A percentile compares a stretch with the other conserved stretches of the same genome.
Evolutionary conservation across 2,329 filamentous ascomycete genomes (phyloP).

Genomic region (Pseudogymnoascus verrucosus): DNA sequence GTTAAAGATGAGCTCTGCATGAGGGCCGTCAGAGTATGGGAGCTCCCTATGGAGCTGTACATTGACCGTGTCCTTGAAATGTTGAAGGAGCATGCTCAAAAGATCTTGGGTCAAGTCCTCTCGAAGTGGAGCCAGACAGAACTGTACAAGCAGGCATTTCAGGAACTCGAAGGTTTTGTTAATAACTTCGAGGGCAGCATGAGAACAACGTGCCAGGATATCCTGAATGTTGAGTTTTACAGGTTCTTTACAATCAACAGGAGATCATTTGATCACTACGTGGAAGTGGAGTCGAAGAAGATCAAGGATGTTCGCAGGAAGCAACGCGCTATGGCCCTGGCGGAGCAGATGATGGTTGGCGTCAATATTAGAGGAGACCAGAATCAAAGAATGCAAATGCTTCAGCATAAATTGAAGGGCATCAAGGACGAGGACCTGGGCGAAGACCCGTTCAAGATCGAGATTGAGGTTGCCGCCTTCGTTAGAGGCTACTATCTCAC

Average conservation of each 20-base stretch:
- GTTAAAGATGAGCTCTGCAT: conserved; percentile 52
- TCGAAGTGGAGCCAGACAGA: conserved; percentile 38
- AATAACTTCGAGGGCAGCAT: conserved; percentile 9
- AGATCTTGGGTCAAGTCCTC: conserved; percentile 39
- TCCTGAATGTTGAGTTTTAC: conserved; percentile 45
- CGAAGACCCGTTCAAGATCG: conserved; percentile 48
- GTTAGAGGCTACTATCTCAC: conserved; percentile 63
- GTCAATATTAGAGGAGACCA: background rate
- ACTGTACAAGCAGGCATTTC: conserved; percentile 41
- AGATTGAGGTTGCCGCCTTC: conserved; percentile 55
- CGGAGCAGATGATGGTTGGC: conserved; percentile 8
- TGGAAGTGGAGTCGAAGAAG: conserved; percentile 37
- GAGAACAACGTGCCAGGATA: conserved; percentile 31
- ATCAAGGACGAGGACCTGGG: conserved; percentile 35
- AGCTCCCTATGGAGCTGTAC: conserved; percentile 39
- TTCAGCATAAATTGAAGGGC: background rate
- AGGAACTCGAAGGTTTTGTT: conserved; percentile 28
- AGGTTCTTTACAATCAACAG: conserved; percentile 51
- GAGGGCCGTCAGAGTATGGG: conserved; percentile 52
- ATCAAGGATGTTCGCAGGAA: conserved; percentile 42
- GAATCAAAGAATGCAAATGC: background rate
- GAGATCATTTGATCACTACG: conserved; percentile 39
- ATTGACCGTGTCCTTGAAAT: conserved; percentile 38
- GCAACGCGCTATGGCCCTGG: conserved; percentile 38
- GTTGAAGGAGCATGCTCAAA: conserved; percentile 33